Evolutionary conservation across 768 basidiomycete species (phyloP).

Genomic region (Phylloporus arenicola): DNA sequence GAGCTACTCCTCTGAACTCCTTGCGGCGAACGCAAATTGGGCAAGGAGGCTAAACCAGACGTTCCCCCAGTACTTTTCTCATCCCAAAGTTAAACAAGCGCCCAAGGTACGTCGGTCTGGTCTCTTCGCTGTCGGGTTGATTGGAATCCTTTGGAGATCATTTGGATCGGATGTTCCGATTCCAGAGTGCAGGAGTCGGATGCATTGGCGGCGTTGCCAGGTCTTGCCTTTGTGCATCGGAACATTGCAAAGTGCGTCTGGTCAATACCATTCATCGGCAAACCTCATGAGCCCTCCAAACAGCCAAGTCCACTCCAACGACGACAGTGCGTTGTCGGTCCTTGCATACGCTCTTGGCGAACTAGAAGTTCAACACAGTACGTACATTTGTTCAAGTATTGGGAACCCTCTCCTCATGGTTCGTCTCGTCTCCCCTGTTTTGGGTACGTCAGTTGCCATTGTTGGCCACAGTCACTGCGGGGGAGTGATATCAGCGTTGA

Average conservation of each 20-base stretch:
- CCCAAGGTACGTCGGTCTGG: slow-evolving; percentile 15
- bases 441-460: slow-evolving; percentile 50
- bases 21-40: slow-evolving; percentile 16
- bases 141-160: background rate
- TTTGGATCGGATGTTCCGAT: background rate
- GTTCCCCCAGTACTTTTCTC: slow-evolving; percentile 21
- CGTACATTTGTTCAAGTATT: background rate
- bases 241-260: background rate
- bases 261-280: too few relatives aligned
- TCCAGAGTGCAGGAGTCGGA: background rate
- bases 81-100: slow-evolving; percentile 2
- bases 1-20: background rate
- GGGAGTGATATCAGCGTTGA: slow-evolving; percentile 48
- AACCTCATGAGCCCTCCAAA: background rate
- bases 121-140: background rate
- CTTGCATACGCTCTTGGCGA: background rate
- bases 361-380: slow-evolving; percentile 51
- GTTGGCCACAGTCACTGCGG: slow-evolving; percentile 84
- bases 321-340: background rate
- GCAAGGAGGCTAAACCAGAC: slow-evolving; percentile 18
- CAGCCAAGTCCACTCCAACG: background rate
- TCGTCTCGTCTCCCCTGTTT: too few relatives aligned
- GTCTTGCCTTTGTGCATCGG: background rate
- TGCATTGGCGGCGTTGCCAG: background rate
- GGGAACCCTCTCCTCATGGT: background rate